phyloP scores from a whole-genome alignment of 176 grass and related monocot genomes.

The Eragrostis nindensis region DNA sequence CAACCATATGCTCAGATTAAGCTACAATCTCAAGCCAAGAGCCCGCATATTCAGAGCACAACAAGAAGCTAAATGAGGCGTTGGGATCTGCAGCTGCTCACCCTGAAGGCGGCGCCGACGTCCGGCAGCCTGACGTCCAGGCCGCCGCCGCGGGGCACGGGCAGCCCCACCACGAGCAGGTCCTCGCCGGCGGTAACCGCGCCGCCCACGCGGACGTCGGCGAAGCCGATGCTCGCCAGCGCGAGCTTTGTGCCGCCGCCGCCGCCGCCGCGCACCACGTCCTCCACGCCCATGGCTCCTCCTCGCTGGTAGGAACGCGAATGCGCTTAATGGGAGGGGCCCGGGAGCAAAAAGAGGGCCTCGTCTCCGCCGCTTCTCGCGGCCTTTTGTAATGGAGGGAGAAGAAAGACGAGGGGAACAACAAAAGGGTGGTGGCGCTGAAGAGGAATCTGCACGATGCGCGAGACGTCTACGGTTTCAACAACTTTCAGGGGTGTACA shows the following conservation, averaged over 20 bases:
- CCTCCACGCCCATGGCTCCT: constrained; percentile 40
- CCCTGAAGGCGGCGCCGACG: constrained; percentile 44
- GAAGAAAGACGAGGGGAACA: background rate
- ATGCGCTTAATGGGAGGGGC: background rate
- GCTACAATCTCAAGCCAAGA: background rate
- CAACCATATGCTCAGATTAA: background rate
- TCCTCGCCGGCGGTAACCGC: constrained; percentile 17
- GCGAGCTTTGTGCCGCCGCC: constrained; percentile 39
- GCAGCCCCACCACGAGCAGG: constrained; percentile 14
- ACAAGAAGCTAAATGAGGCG: background rate
- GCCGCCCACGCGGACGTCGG: constrained; percentile 33
- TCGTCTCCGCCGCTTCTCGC: constrained; percentile 31
- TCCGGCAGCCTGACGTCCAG: constrained; percentile 43
- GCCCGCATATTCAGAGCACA: background rate
- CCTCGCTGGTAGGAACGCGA: background rate
- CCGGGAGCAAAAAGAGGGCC: background rate
- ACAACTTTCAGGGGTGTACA: background rate
- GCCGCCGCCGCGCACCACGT: background rate
- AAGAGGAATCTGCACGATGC: background rate
- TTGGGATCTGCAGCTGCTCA: constrained; percentile 23
- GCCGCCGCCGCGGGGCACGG: constrained; percentile 34
- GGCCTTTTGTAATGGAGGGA: constrained; percentile 18
- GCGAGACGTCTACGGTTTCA: constrained; percentile 10
- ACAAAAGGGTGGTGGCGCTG: constrained; percentile 19
- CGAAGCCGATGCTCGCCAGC: constrained; percentile 52